These are phyloP conservation scores for Naumovozyma baii DNA, from an alignment of 805 yeast genomes.

Conservation along the genomic window DNA sequence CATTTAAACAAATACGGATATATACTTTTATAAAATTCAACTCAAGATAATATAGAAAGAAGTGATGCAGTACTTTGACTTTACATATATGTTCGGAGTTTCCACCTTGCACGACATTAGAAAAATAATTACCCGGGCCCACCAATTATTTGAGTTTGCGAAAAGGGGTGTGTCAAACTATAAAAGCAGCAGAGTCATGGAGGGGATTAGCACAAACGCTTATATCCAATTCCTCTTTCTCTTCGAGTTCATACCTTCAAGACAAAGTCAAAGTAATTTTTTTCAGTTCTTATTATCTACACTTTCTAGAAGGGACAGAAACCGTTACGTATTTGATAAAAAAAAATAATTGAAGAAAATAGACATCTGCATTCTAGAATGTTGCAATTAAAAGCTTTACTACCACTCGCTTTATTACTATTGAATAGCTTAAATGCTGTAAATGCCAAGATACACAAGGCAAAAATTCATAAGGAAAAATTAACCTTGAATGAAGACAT, in stretches of 20 bases:
- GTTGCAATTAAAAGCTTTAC: constrained; percentile 19
- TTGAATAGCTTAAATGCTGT: constrained; percentile 22
- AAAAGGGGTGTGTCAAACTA: neutral
- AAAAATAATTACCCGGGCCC: too few species aligned
- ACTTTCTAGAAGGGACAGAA: neutral
- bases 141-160: too few species aligned
- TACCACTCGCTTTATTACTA: constrained; percentile 24
- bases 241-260: neutral
- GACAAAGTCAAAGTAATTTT: neutral
- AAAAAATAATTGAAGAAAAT: neutral
- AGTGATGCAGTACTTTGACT: too few species aligned
- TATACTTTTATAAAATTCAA: too few species aligned
- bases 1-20: too few species aligned
- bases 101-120: too few species aligned
- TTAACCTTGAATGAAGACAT: constrained; percentile 39
- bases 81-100: too few species aligned
- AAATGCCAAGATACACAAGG: constrained; percentile 44
- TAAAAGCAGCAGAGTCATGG: neutral
- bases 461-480: constrained; percentile 51
- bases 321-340: neutral
- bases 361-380: neutral
- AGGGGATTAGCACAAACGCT: neutral
- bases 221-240: too few species aligned
- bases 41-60: too few species aligned
- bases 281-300: neutral